phyloP scores from a whole-genome alignment of 2,329 filamentous ascomycete species.

The Aschersonia sp. region DNA sequence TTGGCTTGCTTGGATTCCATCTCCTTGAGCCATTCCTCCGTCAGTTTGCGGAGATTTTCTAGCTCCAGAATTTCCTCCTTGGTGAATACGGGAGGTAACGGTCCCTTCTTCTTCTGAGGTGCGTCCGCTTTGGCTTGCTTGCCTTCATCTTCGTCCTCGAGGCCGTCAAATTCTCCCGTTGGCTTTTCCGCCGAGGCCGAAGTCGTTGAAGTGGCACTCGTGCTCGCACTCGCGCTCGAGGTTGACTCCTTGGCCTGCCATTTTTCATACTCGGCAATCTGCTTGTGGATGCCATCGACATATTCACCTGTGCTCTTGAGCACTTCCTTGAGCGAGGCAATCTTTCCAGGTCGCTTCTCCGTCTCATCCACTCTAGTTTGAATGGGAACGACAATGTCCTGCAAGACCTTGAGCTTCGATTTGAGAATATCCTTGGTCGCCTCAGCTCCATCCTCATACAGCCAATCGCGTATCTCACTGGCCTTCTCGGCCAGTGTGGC shows the following conservation, averaged over 20 bases:
- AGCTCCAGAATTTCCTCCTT: conserved; percentile 56
- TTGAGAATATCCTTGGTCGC: conserved; percentile 64
- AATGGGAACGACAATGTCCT: conserved; percentile 64
- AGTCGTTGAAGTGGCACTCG: conserved; percentile 31
- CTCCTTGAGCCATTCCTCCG: conserved; percentile 60
- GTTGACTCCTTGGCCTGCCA: conserved; percentile 34
- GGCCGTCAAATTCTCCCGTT: conserved; percentile 50
- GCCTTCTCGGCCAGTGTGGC: conserved; percentile 52
- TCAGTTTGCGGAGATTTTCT: conserved; percentile 45
- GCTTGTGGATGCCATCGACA: conserved; percentile 51
- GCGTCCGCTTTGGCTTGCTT: conserved; percentile 22
- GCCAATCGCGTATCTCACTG: conserved; percentile 67
- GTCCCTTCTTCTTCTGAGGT: conserved; percentile 28
- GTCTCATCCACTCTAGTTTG: conserved; percentile 62
- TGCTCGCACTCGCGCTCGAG: conserved; percentile 21
- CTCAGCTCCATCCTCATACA: conserved; percentile 71
- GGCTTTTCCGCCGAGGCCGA: conserved; percentile 32
- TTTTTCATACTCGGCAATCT: conserved; percentile 54
- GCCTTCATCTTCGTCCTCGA: conserved; percentile 53
- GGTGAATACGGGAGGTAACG: conserved; percentile 54
- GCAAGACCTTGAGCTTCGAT: conserved; percentile 60
- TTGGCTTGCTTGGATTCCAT: conserved; percentile 57
- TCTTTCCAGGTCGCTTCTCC: conserved; percentile 51
- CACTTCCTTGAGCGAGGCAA: conserved; percentile 54
- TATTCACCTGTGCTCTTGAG: conserved; percentile 60